Conservation (phyloP, 768 basidiomycete genomes). For the Suillus decipiens region DNA sequence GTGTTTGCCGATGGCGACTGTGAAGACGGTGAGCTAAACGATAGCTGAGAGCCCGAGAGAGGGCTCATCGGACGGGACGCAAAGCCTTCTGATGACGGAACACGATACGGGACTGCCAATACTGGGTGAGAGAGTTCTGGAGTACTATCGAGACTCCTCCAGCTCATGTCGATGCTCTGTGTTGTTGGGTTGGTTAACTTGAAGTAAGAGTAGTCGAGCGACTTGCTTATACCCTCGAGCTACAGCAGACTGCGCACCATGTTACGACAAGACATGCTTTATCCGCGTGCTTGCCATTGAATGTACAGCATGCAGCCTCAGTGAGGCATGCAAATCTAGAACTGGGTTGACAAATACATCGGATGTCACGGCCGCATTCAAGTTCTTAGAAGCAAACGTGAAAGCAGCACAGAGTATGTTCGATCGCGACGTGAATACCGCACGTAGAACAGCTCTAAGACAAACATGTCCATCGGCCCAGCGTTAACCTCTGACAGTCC, state of each 20-base stretch:
- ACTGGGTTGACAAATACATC: background rate
- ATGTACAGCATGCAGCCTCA: background rate
- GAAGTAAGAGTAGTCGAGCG: background rate
- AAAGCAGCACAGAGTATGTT: background rate
- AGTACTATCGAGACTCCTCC: slow-evolving; percentile 13
- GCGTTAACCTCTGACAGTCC: background rate
- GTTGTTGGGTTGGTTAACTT: background rate
- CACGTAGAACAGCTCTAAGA: background rate
- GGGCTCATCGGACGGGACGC: slow-evolving; percentile 9
- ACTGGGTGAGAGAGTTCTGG: slow-evolving; percentile 2
- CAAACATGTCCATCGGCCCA: background rate
- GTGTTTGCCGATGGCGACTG: background rate
- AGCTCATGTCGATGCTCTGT: slow-evolving; percentile 4
- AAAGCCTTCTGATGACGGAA: slow-evolving; percentile 10
- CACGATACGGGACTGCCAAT: slow-evolving; percentile 4
- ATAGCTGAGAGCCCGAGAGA: slow-evolving; percentile 9
- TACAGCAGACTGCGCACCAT: background rate
- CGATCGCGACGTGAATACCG: background rate
- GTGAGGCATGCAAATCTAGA: background rate
- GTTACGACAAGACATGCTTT: background rate
- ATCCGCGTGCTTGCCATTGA: background rate
- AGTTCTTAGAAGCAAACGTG: slow-evolving; percentile 6
- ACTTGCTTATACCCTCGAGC: background rate
- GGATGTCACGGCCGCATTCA: background rate
- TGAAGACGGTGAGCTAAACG: slow-evolving; percentile 9